Evolutionary conservation across 495 filamentous ascomycete species (phyloP).

Genomic region (Podospora bellae-mahoneyi): DNA sequence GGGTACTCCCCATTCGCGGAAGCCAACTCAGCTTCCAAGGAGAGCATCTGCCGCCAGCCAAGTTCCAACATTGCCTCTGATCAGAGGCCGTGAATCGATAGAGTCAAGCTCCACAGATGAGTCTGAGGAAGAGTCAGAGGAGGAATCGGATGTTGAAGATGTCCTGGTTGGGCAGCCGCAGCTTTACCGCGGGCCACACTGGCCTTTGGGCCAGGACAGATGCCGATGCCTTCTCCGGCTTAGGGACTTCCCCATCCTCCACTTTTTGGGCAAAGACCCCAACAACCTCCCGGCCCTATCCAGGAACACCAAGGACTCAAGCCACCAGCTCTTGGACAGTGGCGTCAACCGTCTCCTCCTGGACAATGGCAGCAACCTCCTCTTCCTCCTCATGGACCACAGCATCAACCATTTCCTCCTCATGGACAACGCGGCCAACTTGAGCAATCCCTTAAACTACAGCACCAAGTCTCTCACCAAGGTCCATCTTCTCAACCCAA

Average conservation of each 20-base stretch:
- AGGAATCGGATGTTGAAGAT: background rate
- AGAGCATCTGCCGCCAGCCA: background rate
- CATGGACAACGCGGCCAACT: background rate
- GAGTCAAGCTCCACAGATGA: background rate
- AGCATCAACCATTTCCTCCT: background rate
- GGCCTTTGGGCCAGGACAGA: background rate
- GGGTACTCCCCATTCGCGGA: background rate
- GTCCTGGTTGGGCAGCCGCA: background rate
- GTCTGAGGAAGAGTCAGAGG: background rate
- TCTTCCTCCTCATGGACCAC: slow-evolving; percentile 1
- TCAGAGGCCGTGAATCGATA: background rate
- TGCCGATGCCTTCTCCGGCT: too few species aligned
- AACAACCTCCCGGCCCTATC: background rate
- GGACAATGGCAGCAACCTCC: background rate
- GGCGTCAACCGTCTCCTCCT: too few species aligned
- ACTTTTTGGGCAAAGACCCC: background rate
- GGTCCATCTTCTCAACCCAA: background rate
- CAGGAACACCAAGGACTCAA: background rate
- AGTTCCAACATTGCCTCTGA: background rate
- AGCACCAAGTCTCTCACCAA: background rate
- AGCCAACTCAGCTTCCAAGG: background rate
- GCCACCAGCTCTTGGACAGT: background rate
- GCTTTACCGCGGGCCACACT: background rate
- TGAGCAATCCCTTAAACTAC: background rate
- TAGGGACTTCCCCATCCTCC: too few species aligned